Conservation (phyloP, 352 stramenopile genomes). For the Globisporangium orthogonon region DNA sequence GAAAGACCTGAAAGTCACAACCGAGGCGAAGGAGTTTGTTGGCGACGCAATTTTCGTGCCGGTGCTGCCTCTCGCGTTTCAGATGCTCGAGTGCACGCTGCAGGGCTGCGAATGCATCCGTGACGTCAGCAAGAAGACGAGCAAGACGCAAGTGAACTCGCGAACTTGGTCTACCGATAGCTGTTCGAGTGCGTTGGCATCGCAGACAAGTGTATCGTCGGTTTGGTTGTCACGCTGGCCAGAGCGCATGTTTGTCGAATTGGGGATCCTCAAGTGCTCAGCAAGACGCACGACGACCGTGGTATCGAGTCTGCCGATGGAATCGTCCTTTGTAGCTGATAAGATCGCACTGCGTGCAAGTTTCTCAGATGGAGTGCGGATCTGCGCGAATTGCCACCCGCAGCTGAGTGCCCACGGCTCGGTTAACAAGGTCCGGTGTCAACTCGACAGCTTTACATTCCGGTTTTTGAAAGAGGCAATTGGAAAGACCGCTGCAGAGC, state of each 20-base stretch:
- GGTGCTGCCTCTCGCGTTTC: constrained; percentile 51
- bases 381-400: constrained; percentile 39
- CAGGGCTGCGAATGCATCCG: constrained; percentile 45
- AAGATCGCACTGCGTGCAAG: constrained; percentile 29
- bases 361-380: constrained; percentile 40
- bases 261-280: constrained; percentile 22
- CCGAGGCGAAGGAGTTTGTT: constrained; percentile 57
- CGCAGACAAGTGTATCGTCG: neutral
- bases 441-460: constrained; percentile 25
- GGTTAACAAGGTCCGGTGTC: constrained; percentile 38
- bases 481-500: neutral
- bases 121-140: constrained; percentile 2
- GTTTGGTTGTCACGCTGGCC: constrained; percentile 16
- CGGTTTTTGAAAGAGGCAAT: constrained; percentile 7
- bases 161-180: neutral
- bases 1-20: constrained; percentile 39
- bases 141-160: neutral
- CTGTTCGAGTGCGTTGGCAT: neutral
- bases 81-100: constrained; percentile 67
- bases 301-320: neutral
- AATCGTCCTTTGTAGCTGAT: constrained; percentile 33
- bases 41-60: constrained; percentile 59
- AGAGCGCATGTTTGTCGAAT: constrained; percentile 37
- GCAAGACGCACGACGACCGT: neutral
- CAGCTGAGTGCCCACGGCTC: constrained; percentile 38